Conservation (phyloP, 2,329 filamentous ascomycete genomes). For the Xylariaceae sp. region DNA sequence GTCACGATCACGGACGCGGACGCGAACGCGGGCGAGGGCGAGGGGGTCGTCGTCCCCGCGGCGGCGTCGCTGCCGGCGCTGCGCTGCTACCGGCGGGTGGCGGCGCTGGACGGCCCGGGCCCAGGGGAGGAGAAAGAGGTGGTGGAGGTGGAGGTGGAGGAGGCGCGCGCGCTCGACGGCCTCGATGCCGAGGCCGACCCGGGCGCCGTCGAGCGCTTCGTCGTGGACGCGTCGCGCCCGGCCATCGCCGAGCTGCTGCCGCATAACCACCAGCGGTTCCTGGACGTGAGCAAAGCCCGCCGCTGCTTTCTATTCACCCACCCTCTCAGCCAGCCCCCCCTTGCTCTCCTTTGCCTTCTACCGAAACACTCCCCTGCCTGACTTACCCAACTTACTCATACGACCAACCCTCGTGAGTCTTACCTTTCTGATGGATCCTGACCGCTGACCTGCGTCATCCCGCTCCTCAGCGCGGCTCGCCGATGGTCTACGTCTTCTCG, state of each 20-base stretch:
- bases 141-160: background rate
- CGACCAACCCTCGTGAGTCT: too few relatives aligned
- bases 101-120: too few relatives aligned
- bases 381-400: too few relatives aligned
- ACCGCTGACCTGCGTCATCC: too few relatives aligned
- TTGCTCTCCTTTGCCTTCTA: too few relatives aligned
- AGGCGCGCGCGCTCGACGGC: conserved; percentile 22
- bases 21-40: conserved; percentile 6
- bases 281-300: conserved; percentile 22
- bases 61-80: conserved; percentile 2
- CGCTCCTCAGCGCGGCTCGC: conserved; percentile 28
- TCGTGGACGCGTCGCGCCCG: conserved; percentile 18
- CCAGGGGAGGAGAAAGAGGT: background rate
- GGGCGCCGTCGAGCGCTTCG: conserved; percentile 19
- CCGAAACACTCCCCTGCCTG: too few relatives aligned
- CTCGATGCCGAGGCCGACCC: conserved; percentile 14
- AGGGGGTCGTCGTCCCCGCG: conserved; percentile 9
- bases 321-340: too few relatives aligned
- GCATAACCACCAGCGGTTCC: conserved; percentile 25
- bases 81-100: background rate
- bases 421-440: too few relatives aligned
- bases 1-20: conserved; percentile 13
- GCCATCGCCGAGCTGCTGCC: conserved; percentile 26
- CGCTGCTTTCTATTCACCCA: too few relatives aligned
- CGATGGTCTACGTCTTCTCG: conserved; percentile 32